Conservation (phyloP, 78 protist species). For the Protostelium mycophagum region DNA sequence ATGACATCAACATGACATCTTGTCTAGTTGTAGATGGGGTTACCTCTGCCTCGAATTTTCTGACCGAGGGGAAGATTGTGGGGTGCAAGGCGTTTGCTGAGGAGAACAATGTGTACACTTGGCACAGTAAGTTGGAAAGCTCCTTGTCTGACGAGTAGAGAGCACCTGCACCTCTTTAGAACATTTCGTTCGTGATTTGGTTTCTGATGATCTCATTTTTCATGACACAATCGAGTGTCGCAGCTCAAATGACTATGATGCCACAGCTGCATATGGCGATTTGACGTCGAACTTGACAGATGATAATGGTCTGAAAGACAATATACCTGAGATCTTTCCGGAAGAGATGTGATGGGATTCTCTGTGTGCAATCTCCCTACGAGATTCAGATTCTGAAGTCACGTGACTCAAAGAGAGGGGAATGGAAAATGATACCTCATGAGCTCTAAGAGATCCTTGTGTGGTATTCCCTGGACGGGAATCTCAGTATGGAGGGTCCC, state of each 20-base stretch:
- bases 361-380: not conserved
- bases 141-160: slow-evolving; percentile 14
- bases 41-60: slow-evolving; percentile 83
- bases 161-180: no score
- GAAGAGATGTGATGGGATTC: not conserved
- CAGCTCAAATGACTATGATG: no score
- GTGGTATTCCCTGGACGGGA: not conserved
- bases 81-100: slow-evolving; percentile 83
- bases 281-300: no score
- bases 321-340: not conserved
- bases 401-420: no score
- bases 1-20: not conserved
- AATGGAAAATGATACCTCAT: not conserved
- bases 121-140: slow-evolving; percentile 15
- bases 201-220: no score
- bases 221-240: no score
- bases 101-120: slow-evolving; percentile 56
- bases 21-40: not conserved
- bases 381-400: no score
- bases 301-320: not conserved
- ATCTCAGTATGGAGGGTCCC: not conserved
- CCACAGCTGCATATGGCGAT: no score
- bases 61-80: slow-evolving; percentile 55
- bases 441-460: not conserved
- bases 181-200: no score